Evolutionary conservation across 2,329 filamentous ascomycete species (phyloP).

Genomic region (Clonostachys solani): DNA sequence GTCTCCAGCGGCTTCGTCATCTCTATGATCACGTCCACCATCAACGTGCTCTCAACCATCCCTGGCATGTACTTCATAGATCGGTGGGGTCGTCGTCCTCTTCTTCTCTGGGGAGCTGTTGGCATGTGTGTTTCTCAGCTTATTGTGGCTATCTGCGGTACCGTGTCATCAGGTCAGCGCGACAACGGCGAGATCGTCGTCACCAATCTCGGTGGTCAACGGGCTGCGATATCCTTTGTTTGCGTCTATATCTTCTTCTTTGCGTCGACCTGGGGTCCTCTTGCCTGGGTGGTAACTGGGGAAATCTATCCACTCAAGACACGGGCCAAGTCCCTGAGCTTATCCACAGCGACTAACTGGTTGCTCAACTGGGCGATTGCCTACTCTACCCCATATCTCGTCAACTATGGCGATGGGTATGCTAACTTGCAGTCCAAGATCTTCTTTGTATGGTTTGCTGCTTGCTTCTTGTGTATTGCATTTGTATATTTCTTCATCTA

Average conservation of each 20-base stretch:
- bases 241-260: slow-evolving; percentile 71
- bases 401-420: slow-evolving; percentile 62
- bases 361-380: slow-evolving; percentile 75
- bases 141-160: slow-evolving; percentile 55
- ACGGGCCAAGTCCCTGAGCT: slow-evolving; percentile 54
- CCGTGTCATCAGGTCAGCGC: slow-evolving; percentile 47
- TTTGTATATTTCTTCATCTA: slow-evolving; percentile 78
- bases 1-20: slow-evolving; percentile 27
- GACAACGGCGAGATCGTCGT: slow-evolving; percentile 43
- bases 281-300: slow-evolving; percentile 23
- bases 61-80: slow-evolving; percentile 30
- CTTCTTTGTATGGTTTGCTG: slow-evolving; percentile 74
- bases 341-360: slow-evolving; percentile 61
- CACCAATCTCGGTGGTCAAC: slow-evolving; percentile 40
- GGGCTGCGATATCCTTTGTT: slow-evolving; percentile 52
- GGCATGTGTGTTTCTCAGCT: slow-evolving; percentile 60
- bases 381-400: slow-evolving; percentile 76
- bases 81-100: slow-evolving; percentile 42
- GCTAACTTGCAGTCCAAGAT: slow-evolving; percentile 69
- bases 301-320: slow-evolving; percentile 56
- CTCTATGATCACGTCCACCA: slow-evolving; percentile 29
- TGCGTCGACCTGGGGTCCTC: slow-evolving; percentile 57
- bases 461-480: slow-evolving; percentile 65
- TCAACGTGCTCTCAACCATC: slow-evolving; percentile 29
- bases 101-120: slow-evolving; percentile 60